phyloP scores from a whole-genome alignment of 495 filamentous ascomycete genomes.

The Neurospora sp. region DNA sequence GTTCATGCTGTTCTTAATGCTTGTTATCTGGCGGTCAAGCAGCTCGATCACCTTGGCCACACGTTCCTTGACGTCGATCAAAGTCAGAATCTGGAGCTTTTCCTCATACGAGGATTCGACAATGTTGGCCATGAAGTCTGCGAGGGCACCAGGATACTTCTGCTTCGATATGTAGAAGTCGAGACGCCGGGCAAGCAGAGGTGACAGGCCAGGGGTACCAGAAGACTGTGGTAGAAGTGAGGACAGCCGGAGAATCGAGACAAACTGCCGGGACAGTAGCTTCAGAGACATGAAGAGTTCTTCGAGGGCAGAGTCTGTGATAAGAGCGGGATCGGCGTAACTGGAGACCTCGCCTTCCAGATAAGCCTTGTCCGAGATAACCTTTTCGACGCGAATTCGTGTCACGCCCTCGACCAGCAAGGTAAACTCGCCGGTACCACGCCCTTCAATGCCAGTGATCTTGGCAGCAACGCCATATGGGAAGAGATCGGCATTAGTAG shows the following conservation, averaged over 20 bases:
- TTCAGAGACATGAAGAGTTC: conserved; percentile 72
- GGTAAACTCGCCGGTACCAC: conserved; percentile 65
- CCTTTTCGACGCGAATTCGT: conserved; percentile 63
- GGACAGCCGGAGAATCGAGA: conserved; percentile 67
- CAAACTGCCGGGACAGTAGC: conserved; percentile 69
- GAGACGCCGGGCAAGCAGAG: conserved; percentile 71
- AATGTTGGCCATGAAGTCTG: conserved; percentile 92
- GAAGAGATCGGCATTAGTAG: conserved; percentile 64
- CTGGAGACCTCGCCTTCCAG: conserved; percentile 66
- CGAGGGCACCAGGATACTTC: conserved; percentile 77
- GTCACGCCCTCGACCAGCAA: conserved; percentile 78
- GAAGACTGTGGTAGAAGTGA: conserved; percentile 56
- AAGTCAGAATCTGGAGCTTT: conserved; percentile 71
- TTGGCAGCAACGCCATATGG: conserved; percentile 67
- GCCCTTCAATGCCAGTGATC: conserved; percentile 73
- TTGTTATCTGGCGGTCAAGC: conserved; percentile 64
- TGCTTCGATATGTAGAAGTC: conserved; percentile 77
- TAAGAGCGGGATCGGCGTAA: conserved; percentile 10
- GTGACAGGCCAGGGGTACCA: conserved; percentile 55
- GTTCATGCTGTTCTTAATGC: conserved; percentile 71
- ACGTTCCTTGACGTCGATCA: conserved; percentile 65
- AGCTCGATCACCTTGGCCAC: conserved; percentile 72
- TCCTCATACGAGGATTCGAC: conserved; percentile 79
- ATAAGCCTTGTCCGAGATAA: conserved; percentile 70
- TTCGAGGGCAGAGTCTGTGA: conserved; percentile 44